A percentile compares a stretch with the other conserved stretches of the same genome.
These are phyloP conservation scores for Phytophthora idaei DNA, from an alignment of 352 stramenopile genomes.

Conservation along the genomic window DNA sequence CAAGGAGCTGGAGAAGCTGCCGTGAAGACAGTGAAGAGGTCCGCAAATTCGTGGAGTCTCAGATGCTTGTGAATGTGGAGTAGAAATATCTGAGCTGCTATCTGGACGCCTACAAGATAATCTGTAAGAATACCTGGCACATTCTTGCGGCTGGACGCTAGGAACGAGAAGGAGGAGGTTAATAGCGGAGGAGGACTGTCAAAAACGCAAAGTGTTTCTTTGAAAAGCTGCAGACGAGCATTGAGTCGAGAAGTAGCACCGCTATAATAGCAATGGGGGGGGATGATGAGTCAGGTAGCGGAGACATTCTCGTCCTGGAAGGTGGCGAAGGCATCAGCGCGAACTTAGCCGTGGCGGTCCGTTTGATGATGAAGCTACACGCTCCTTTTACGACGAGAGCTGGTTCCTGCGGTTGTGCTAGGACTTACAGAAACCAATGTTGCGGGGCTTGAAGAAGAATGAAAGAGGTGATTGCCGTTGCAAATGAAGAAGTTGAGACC, in stretches of 20 bases:
- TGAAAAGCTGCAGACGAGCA: conserved; percentile 85
- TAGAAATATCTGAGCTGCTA: conserved; percentile 79
- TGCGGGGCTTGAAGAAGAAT: conserved; percentile 83
- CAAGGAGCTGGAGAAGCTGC: conserved; percentile 58
- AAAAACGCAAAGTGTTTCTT: conserved; percentile 79
- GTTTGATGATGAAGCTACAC: conserved; percentile 96
- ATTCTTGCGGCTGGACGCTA: conserved; percentile 93
- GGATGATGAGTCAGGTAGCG: conserved; percentile 55
- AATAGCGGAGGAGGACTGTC: conserved; percentile 78
- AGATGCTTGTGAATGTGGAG: conserved; percentile 60
- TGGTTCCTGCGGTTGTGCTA: conserved; percentile 94
- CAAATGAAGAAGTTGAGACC: conserved; percentile 48
- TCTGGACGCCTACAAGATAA: conserved; percentile 86
- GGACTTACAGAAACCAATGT: conserved; percentile 90
- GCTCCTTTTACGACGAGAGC: conserved; percentile 97
- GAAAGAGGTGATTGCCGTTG: conserved; percentile 50
- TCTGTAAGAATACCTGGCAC: conserved; percentile 90
- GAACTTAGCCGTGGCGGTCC: conserved; percentile 83
- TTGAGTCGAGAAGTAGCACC: conserved; percentile 76
- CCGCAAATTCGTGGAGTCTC: conserved; percentile 35
- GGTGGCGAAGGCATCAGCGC: conserved; percentile 66
- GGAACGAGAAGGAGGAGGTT: conserved; percentile 92
- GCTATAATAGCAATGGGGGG: conserved; percentile 44
- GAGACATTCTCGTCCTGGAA: conserved; percentile 72
- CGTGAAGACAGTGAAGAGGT: conserved; percentile 41